Evolutionary conservation across 306 rosid species (phyloP).

Genomic region (Sindora glabra): DNA sequence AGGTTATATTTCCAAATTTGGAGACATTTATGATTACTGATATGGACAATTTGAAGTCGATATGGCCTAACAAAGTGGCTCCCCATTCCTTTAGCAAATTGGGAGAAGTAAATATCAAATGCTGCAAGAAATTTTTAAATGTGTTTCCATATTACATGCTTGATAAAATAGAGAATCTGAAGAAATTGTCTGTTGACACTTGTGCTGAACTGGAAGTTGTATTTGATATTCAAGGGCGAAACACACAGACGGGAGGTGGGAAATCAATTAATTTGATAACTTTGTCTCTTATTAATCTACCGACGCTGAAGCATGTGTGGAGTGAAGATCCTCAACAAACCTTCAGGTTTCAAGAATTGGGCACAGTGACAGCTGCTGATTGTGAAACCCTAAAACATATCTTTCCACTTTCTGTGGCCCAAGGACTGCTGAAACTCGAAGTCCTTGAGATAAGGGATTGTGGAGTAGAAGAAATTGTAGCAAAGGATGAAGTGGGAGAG

Average conservation of each 20-base stretch:
- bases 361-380: neutral
- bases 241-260: neutral
- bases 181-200: neutral
- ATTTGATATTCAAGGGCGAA: neutral
- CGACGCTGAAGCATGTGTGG: constrained; percentile 7
- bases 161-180: neutral
- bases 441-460: neutral
- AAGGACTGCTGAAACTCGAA: neutral
- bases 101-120: neutral
- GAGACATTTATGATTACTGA: neutral
- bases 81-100: neutral
- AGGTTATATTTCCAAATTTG: constrained; percentile 6
- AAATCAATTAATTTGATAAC: neutral
- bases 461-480: neutral
- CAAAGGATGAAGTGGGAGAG: neutral
- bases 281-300: neutral
- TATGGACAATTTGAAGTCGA: neutral
- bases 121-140: neutral
- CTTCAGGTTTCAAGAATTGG: neutral
- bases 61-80: neutral
- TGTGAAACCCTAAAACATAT: neutral
- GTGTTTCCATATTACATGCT: neutral
- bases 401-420: neutral
- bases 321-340: neutral
- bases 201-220: neutral